Evolutionary conservation across 352 stramenopile species (phyloP).

Genomic region (Phytophthora cactorum): DNA sequence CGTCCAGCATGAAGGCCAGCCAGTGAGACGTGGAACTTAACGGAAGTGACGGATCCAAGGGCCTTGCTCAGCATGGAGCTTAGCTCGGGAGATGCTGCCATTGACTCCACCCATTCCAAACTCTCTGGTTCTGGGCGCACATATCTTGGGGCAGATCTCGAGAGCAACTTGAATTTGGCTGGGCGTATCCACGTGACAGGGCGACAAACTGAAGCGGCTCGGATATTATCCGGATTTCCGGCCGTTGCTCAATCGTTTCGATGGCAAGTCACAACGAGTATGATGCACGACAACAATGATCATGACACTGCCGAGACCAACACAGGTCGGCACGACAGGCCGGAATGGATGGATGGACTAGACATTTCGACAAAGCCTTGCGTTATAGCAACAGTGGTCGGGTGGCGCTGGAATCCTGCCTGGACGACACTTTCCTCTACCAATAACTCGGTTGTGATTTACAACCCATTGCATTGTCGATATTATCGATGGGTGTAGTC

Average conservation of each 20-base stretch:
- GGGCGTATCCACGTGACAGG: conserved; percentile 6
- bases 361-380: too few relatives aligned
- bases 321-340: neutral
- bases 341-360: neutral
- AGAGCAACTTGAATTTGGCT: conserved; percentile 17
- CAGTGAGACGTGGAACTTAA: too few relatives aligned
- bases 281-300: conserved; percentile 1
- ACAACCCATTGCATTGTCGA: too few relatives aligned
- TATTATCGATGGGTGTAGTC: too few relatives aligned
- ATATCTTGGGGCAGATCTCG: conserved; percentile 17
- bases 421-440: neutral
- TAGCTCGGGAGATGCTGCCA: too few relatives aligned
- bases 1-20: neutral
- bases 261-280: neutral
- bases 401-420: too few relatives aligned
- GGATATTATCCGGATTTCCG: conserved; percentile 10
- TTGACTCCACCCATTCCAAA: conserved; percentile 19
- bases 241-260: too few relatives aligned
- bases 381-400: too few relatives aligned
- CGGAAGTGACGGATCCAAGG: neutral
- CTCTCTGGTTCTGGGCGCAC: neutral
- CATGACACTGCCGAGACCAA: neutral
- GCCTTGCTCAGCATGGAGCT: conserved; percentile 4
- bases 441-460: neutral
- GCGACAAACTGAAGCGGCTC: neutral